Conservation (phyloP, 2,329 filamentous ascomycete species). For the Aspergillus sp. region DNA sequence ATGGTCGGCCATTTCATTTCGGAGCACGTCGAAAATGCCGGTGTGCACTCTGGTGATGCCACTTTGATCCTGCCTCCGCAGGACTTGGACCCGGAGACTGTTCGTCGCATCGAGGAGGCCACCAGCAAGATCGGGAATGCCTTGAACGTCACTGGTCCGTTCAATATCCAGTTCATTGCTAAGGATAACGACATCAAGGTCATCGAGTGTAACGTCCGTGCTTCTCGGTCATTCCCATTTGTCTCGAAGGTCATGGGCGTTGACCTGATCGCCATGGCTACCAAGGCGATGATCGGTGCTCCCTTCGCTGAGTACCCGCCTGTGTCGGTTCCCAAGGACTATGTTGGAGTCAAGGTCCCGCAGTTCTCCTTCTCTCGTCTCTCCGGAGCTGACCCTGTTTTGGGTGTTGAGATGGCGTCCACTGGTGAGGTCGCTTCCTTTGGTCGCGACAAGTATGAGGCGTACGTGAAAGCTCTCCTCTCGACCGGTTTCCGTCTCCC, state of each 20-base stretch:
- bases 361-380: constrained; percentile 98
- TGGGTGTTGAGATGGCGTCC: constrained; percentile 98
- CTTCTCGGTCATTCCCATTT: constrained; percentile 93
- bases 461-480: constrained; percentile 90
- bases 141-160: constrained; percentile 90
- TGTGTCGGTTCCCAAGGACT: constrained; percentile 65
- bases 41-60: constrained; percentile 96
- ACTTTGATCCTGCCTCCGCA: constrained; percentile 92
- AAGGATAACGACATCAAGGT: constrained; percentile 99
- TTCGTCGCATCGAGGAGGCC: constrained; percentile 84
- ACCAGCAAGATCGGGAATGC: constrained; percentile 91
- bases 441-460: constrained; percentile 90
- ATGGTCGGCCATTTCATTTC: constrained; percentile 96
- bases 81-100: constrained; percentile 81
- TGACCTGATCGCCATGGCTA: constrained; percentile 96
- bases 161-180: constrained; percentile 99
- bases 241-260: constrained; percentile 98
- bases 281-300: constrained; percentile 85
- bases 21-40: constrained; percentile 96
- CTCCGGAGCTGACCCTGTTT: constrained; percentile 88
- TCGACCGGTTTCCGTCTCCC: constrained; percentile 95
- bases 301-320: constrained; percentile 76
- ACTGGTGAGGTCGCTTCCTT: constrained; percentile 98
- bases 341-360: constrained; percentile 93
- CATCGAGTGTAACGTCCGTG: constrained; percentile 96